These are phyloP conservation scores for Colletotrichum sp. DNA, from an alignment of 2,329 filamentous ascomycete genomes.

Conservation along the genomic window DNA sequence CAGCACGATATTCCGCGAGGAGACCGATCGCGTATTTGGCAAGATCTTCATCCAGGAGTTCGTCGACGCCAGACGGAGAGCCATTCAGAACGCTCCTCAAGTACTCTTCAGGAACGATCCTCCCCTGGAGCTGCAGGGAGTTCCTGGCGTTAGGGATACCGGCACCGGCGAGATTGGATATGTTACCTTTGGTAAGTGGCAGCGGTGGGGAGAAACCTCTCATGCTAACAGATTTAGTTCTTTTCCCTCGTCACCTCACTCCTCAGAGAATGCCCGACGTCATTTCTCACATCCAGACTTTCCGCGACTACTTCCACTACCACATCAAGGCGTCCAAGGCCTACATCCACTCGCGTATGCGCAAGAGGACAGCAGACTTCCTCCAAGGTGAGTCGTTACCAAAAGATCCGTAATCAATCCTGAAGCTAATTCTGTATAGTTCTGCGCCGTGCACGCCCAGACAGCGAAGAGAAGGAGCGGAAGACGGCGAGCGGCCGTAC, in stretches of 20 bases:
- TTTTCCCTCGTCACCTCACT: conserved; percentile 94
- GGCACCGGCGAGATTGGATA: conserved; percentile 91
- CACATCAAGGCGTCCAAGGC: conserved; percentile 99
- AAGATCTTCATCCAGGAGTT: conserved; percentile 99
- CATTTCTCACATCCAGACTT: conserved; percentile 99
- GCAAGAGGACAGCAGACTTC: conserved; percentile 96
- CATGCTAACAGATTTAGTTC: conserved; percentile 59
- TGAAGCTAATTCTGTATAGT: conserved; percentile 56
- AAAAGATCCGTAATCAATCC: not conserved
- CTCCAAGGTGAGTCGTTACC: conserved; percentile 76
- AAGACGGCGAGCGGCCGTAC: conserved; percentile 98
- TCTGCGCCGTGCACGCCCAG: conserved; percentile 91
- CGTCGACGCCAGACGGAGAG: conserved; percentile 91
- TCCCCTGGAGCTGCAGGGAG: conserved; percentile 85
- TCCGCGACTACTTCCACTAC: conserved; percentile 99
- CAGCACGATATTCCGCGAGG: conserved; percentile 96
- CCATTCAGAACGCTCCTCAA: conserved; percentile 97
- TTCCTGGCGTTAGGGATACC: conserved; percentile 79
- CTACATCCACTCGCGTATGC: conserved; percentile 98
- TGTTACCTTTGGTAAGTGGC: conserved; percentile 86
- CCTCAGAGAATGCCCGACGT: conserved; percentile 90
- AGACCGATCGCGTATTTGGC: conserved; percentile 96
- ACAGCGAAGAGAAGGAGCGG: conserved; percentile 95
- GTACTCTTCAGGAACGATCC: conserved; percentile 96
- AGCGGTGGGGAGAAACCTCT: not conserved